phyloP scores from a whole-genome alignment of 805 yeast genomes.

The Candida taoyuanica region DNA sequence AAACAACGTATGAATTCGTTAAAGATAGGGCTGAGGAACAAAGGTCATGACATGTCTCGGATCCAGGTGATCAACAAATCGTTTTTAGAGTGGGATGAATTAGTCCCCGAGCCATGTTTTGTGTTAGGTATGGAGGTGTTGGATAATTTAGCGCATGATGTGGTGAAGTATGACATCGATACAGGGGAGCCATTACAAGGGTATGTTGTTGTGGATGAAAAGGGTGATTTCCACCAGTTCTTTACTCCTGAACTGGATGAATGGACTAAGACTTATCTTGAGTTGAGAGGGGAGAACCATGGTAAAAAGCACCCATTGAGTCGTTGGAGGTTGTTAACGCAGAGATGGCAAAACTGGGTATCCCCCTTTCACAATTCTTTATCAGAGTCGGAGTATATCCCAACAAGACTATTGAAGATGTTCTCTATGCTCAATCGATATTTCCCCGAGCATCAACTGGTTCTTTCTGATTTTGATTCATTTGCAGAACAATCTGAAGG shows the following conservation, averaged over 20 bases:
- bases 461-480: conserved; percentile 61
- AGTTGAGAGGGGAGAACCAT: conserved; percentile 30
- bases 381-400: conserved; percentile 69
- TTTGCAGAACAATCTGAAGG: conserved; percentile 42
- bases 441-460: conserved; percentile 73
- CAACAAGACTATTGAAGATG: conserved; percentile 67
- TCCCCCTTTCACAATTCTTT: conserved; percentile 65
- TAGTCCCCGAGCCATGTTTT: conserved; percentile 62
- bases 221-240: conserved; percentile 73
- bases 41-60: conserved; percentile 46
- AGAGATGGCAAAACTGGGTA: conserved; percentile 43
- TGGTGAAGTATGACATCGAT: conserved; percentile 64
- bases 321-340: no score
- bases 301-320: no score
- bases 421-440: conserved; percentile 55
- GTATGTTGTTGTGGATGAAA: conserved; percentile 63
- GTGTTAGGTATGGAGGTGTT: conserved; percentile 79
- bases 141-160: conserved; percentile 81
- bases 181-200: conserved; percentile 73
- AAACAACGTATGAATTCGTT: conserved; percentile 24
- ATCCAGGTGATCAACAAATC: conserved; percentile 69
- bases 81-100: conserved; percentile 65
- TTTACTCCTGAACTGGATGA: conserved; percentile 58
- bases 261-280: conserved; percentile 51
- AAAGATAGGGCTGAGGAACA: conserved; percentile 9